phyloP scores from a whole-genome alignment of 805 yeast species.

The Hanseniaspora clermontiae region DNA sequence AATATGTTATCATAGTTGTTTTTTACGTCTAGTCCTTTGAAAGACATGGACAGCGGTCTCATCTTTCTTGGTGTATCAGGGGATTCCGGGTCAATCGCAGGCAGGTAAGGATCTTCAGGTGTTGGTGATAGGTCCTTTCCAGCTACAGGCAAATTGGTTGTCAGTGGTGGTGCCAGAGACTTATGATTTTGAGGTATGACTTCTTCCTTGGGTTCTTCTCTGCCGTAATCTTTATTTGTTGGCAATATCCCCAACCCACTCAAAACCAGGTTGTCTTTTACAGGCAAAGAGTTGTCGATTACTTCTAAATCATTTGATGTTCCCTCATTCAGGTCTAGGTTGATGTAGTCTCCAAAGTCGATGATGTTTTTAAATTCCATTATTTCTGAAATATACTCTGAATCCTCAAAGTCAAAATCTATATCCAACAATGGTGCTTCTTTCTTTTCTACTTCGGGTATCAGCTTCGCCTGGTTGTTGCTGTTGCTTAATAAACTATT shows the following conservation, averaged over 20 bases:
- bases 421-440: not conserved
- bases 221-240: not conserved
- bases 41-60: conserved; percentile 13
- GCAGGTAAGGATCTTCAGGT: conserved; percentile 1
- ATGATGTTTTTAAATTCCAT: conserved; percentile 36
- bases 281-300: not conserved
- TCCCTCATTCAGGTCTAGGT: conserved; percentile 25
- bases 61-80: conserved; percentile 4
- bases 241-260: conserved; percentile 5
- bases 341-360: conserved; percentile 35
- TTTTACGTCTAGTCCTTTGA: conserved; percentile 7
- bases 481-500: conserved; percentile 6
- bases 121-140: not conserved
- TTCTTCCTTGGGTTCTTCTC: not conserved
- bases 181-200: not conserved
- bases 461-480: not conserved
- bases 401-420: conserved; percentile 19
- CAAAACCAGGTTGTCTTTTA: not conserved
- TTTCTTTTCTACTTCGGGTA: not conserved
- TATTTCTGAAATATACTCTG: conserved; percentile 31
- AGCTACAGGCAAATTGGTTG: not conserved
- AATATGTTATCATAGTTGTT: not conserved
- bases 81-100: not conserved
- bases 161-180: not conserved
- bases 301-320: not conserved